phyloP scores from a whole-genome alignment of 331 rosid genomes.

The Stylosanthes scabra region DNA sequence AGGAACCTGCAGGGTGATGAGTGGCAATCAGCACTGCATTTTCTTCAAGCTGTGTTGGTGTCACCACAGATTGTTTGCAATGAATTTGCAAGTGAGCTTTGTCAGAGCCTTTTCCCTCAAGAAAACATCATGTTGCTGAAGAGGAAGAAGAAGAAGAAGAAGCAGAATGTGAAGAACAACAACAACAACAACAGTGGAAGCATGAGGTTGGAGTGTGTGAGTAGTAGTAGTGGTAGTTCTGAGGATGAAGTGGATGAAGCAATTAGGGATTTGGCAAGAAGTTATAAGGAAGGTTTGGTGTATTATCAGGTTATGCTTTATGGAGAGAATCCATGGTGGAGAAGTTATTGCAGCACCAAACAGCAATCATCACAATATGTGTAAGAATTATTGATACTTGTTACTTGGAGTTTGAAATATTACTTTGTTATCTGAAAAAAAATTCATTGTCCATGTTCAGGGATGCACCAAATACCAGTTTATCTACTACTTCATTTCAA shows the following conservation, averaged over 20 bases:
- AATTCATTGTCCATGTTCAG: slow-evolving; percentile 40
- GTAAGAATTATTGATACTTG: slow-evolving; percentile 47
- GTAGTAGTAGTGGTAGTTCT: background rate
- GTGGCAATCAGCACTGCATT: slow-evolving; percentile 86
- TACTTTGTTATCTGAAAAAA: slow-evolving; percentile 26
- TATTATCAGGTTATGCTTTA: slow-evolving; percentile 81
- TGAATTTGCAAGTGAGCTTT: slow-evolving; percentile 66
- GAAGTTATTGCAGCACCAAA: slow-evolving; percentile 43
- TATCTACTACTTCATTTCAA: slow-evolving; percentile 42
- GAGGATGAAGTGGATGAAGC: slow-evolving; percentile 51
- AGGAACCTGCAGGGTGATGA: slow-evolving; percentile 72
- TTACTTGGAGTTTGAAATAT: slow-evolving; percentile 16
- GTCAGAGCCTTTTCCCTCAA: slow-evolving; percentile 53
- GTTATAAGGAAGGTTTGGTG: slow-evolving; percentile 67
- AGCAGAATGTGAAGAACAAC: slow-evolving; percentile 18
- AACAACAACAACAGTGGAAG: slow-evolving; percentile 8
- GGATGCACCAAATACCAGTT: slow-evolving; percentile 44
- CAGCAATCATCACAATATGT: slow-evolving; percentile 40
- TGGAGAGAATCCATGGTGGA: slow-evolving; percentile 63
- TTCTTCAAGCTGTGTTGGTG: slow-evolving; percentile 78
- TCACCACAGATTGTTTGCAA: slow-evolving; percentile 63
- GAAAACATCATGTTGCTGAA: background rate
- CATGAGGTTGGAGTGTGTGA: slow-evolving; percentile 39
- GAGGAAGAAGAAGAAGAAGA: too few relatives aligned
- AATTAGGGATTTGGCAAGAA: slow-evolving; percentile 63